Evolutionary conservation across 2,329 filamentous ascomycete species (phyloP).

Genomic region (Didymella sp.): DNA sequence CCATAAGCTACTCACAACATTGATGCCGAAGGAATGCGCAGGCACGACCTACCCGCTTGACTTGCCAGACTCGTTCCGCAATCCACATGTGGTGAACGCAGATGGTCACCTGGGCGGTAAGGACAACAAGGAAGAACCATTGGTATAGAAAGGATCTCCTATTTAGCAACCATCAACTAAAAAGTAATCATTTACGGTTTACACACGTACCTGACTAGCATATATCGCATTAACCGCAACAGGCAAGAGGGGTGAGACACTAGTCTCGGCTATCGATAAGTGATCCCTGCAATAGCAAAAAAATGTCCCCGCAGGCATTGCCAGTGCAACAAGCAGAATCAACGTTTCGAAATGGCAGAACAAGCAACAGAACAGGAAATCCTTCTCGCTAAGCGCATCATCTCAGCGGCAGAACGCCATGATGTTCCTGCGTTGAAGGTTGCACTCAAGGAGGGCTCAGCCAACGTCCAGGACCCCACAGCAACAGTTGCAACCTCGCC

Average conservation of each 20-base stretch:
- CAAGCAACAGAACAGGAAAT: conserved; percentile 47
- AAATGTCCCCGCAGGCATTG: conserved; percentile 7
- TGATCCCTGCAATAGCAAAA: conserved; percentile 19
- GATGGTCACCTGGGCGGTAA: not conserved
- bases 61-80: not conserved
- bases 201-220: not conserved
- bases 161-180: not conserved
- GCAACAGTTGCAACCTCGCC: conserved; percentile 45
- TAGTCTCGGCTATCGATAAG: conserved; percentile 27
- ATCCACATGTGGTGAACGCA: not conserved
- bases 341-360: conserved; percentile 33
- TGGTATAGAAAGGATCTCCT: not conserved
- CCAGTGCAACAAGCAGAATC: conserved; percentile 2
- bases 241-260: conserved; percentile 21
- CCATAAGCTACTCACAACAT: not conserved
- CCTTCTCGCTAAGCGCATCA: conserved; percentile 48
- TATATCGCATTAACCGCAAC: not conserved
- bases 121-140: not conserved
- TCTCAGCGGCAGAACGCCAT: conserved; percentile 46
- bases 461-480: conserved; percentile 48
- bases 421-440: conserved; percentile 43
- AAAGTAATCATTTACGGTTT: not conserved
- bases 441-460: conserved; percentile 47
- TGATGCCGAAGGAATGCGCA: not conserved
- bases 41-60: not conserved